A percentile compares a stretch with the other conserved stretches of the same genome.
Evolutionary conservation across 2,329 filamentous ascomycete genomes (phyloP).

Genomic region (Fusarium sp.): DNA sequence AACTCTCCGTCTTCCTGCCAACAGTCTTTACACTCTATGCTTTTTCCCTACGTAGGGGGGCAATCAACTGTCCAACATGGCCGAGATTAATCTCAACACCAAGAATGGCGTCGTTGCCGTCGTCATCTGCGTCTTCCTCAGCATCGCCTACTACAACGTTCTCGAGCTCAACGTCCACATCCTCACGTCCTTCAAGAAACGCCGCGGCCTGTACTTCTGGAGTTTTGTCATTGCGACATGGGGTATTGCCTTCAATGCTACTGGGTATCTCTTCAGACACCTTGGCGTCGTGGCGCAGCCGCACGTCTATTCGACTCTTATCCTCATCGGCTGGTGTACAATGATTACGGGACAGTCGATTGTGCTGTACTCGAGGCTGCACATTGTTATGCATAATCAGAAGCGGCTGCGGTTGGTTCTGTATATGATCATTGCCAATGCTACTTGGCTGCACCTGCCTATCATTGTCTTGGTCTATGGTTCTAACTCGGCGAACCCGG

Average conservation of each 20-base stretch:
- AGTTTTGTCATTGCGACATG: constrained; percentile 49
- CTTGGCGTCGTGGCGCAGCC: constrained; percentile 13
- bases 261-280: constrained; percentile 59
- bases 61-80: background rate
- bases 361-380: constrained; percentile 72
- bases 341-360: constrained; percentile 73
- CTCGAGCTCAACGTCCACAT: constrained; percentile 51
- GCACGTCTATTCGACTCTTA: constrained; percentile 42
- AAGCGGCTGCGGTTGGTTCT: constrained; percentile 62
- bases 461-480: constrained; percentile 69
- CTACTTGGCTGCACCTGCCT: constrained; percentile 60
- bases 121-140: constrained; percentile 41
- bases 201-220: constrained; percentile 53
- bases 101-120: constrained; percentile 41
- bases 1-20: background rate
- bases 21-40: background rate
- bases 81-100: background rate
- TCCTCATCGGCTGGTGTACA: constrained; percentile 48
- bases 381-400: constrained; percentile 67
- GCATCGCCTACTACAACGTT: constrained; percentile 49
- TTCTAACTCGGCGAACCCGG: constrained; percentile 51
- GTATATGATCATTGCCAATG: constrained; percentile 68
- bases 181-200: constrained; percentile 49
- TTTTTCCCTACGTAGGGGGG: background rate
- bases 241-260: constrained; percentile 51